Conservation (phyloP, 208 protist genomes). For the Crithidia mellificae region DNA sequence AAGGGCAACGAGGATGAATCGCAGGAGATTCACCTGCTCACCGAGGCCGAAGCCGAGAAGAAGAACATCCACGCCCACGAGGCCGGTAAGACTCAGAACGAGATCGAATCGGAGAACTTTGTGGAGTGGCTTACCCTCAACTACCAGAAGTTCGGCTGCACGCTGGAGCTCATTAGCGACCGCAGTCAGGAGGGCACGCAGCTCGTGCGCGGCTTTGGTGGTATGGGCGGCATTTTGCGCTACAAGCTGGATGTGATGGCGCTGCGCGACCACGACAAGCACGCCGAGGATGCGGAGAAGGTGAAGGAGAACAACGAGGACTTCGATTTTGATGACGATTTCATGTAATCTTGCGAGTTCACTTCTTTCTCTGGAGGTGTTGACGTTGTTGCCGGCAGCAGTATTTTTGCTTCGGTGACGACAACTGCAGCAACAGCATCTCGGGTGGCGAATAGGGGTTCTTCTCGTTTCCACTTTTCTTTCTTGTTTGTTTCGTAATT, state of each 20-base stretch:
- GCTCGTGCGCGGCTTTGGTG: slow-evolving; percentile 98
- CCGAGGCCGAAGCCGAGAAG: slow-evolving; percentile 64
- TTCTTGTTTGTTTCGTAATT: too few species aligned
- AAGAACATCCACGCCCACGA: slow-evolving; percentile 85
- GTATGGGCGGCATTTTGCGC: slow-evolving; percentile 94
- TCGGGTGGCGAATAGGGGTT: too few species aligned
- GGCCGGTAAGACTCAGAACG: slow-evolving; percentile 84
- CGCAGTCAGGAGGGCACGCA: slow-evolving; percentile 98
- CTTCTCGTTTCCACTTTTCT: too few species aligned
- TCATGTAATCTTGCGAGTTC: slow-evolving; percentile 74
- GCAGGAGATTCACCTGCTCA: slow-evolving; percentile 68
- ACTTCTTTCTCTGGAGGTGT: too few species aligned
- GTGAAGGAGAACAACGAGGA: slow-evolving; percentile 69
- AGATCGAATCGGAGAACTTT: slow-evolving; percentile 92
- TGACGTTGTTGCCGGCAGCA: too few species aligned
- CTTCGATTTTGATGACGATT: slow-evolving; percentile 93
- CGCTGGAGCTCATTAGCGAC: slow-evolving; percentile 94
- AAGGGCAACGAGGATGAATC: slow-evolving; percentile 81
- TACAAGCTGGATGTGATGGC: slow-evolving; percentile 92
- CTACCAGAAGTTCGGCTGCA: slow-evolving; percentile 98
- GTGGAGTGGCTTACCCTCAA: slow-evolving; percentile 99
- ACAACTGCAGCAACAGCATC: too few species aligned
- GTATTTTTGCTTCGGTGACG: too few species aligned
- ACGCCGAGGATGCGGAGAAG: slow-evolving; percentile 66
- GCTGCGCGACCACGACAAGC: slow-evolving; percentile 87